Conservation (phyloP, 2,329 filamentous ascomycete species). For the Phialophora chinensis region DNA sequence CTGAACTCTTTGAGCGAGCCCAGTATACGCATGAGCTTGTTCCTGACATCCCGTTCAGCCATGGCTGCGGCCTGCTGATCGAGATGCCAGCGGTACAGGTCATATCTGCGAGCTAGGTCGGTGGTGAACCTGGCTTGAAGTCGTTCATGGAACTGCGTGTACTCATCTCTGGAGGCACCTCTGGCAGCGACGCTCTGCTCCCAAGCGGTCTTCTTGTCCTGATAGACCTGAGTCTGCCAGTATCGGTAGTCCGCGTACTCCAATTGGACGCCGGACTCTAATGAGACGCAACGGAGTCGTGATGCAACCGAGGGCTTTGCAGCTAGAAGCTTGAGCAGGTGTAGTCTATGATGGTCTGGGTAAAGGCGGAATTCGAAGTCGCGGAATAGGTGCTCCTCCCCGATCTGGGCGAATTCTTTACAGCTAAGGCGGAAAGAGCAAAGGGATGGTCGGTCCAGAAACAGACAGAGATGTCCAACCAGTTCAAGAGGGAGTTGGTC, state of each 20-base stretch:
- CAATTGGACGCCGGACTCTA: conserved; percentile 33
- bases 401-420: conserved; percentile 27
- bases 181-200: conserved; percentile 16
- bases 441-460: conserved; percentile 27
- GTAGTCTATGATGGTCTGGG: conserved; percentile 28
- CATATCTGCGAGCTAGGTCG: conserved; percentile 27
- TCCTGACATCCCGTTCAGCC: conserved; percentile 17
- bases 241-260: conserved; percentile 37
- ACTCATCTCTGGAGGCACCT: conserved; percentile 22
- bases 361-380: conserved; percentile 36
- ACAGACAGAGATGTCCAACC: conserved; percentile 27
- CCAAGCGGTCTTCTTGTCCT: conserved; percentile 30
- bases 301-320: conserved; percentile 28
- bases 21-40: conserved; percentile 21
- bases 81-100: conserved; percentile 36
- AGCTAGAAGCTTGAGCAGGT: conserved; percentile 29
- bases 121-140: conserved; percentile 33
- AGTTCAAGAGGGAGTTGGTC: conserved; percentile 32
- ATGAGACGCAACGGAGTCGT: conserved; percentile 25
- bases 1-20: conserved; percentile 17
- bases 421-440: conserved; percentile 30
- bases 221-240: conserved; percentile 34
- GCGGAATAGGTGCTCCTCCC: conserved; percentile 30
- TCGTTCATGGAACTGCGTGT: conserved; percentile 27
- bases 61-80: conserved; percentile 32